Evolutionary conservation across 139 green algal species (phyloP), one percentile per base, ranked within the genome.

Genomic region (Coelastrella sp.): DNA sequence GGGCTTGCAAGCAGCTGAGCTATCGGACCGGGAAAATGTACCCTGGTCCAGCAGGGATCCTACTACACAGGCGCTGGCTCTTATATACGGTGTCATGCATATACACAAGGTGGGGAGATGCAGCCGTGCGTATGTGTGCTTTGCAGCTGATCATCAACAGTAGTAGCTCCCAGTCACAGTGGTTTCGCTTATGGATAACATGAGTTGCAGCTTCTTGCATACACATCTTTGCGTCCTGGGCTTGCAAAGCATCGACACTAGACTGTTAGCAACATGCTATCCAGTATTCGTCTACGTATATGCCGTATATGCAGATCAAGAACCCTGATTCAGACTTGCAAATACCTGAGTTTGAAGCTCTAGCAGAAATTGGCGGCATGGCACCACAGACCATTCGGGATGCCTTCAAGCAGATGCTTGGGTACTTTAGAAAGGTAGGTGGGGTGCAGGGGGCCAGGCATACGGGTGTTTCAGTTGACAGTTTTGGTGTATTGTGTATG

Each of bases 301-400:
- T 47, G 32, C 32, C 32, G 32, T 47, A 47, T 47, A 23, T 22
- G 71, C 84, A 82, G 84, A 19, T 81, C 57, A 71, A 89, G 84
- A 60, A 71, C 32, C 86, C 75, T 10, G 76, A 79, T n/a, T 59
- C 77, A 60, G 54, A 73, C 5, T 17, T 73, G 54, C 61, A 82
- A 32, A 47, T 73, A 66, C 65, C 61, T 17, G 78, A 66, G 11
- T 81, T 87, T 57, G 60, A 80, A 17, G 19, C 20, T 4, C n/a
- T 87, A 54, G 54, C 78, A 23, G 78, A 80, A 3, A 80, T 80
- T 8, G 61, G 54, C 16, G 87, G 87, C 78, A 91, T 91, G 87
- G 87, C 87, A n/a, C 87, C 87, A 22, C 58, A 23, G 22, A 91
- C 87, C 65, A 91, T 91, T 23, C 11, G 65, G 16, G 87, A 91